Evolutionary conservation across 2,329 filamentous ascomycete species (phyloP).

Genomic region (Colletotrichum plurivorum): DNA sequence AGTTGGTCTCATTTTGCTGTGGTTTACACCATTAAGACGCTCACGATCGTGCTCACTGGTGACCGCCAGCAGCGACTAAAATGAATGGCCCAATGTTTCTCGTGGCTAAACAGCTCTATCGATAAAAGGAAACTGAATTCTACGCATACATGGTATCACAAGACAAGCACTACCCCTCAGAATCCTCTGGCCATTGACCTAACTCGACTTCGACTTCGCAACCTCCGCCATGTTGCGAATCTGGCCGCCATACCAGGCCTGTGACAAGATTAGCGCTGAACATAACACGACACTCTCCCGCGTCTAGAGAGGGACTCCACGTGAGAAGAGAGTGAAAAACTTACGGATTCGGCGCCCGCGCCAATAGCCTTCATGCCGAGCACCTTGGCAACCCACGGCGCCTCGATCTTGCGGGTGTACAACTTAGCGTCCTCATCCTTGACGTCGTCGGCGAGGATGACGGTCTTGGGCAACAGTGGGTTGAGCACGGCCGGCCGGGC

Average conservation of each 20-base stretch:
- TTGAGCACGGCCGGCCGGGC: slow-evolving; percentile 56
- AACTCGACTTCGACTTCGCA: neutral
- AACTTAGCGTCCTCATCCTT: slow-evolving; percentile 51
- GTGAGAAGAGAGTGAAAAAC: neutral
- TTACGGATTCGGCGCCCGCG: slow-evolving; percentile 44
- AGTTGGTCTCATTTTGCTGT: too few relatives aligned
- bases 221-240: slow-evolving; percentile 31
- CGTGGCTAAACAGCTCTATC: neutral
- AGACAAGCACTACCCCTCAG: too few relatives aligned
- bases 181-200: neutral
- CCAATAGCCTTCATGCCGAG: slow-evolving; percentile 43
- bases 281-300: too few relatives aligned
- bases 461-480: slow-evolving; percentile 52
- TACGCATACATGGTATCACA: slow-evolving; percentile 1
- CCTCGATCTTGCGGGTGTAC: slow-evolving; percentile 45
- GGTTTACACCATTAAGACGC: too few relatives aligned
- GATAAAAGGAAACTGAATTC: neutral
- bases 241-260: slow-evolving; percentile 31
- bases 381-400: slow-evolving; percentile 43
- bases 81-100: too few relatives aligned
- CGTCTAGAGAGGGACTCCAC: neutral
- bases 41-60: too few relatives aligned
- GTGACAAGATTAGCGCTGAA: neutral
- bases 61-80: too few relatives aligned
- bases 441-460: slow-evolving; percentile 53